Base-by-base conservation (phyloP, 768 basidiomycete species). In the Fistulinella prunicolor region DNA sequence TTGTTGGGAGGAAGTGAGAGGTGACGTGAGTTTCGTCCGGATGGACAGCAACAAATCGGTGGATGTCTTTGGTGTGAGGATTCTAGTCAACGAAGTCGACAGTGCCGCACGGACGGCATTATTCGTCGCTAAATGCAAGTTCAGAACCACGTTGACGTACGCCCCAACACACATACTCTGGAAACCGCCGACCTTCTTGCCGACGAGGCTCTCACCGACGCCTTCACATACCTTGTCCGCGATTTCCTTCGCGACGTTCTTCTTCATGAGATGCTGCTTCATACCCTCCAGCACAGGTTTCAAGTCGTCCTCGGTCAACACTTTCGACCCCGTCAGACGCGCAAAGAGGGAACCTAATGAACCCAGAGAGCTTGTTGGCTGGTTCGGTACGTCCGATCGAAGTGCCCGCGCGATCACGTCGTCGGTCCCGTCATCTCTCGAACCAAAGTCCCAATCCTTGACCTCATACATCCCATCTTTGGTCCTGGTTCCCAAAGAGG, bases 221-320 rank as follows among this genome's bases (percentile, higher is more conserved):
- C 89, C 83, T 63, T 95, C 93, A 60, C 94, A 95, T 10, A 99
- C 82, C 66, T 94, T 92, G 52, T 94, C 92, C 12, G 94, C 78
- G 53, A 98, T 97, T 50, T 94, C 93, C 67, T 83, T 89, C 4
- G 96, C 96, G 5, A 99, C 96, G 60, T 99, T 99, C 76, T 98
- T 98, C 71, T 87, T 83, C 94, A 97, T 97, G 38, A 99, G 75
- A 68, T 97, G 95, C 51, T 94, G 91, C 66, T 95, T 94, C 94
- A 98, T 98, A 16, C 83, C 89, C 42, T 86, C 86, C 38, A 98
- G 65, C 1, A 95, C 89, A 8, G 95, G 95, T 56, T 81, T 80
- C 45, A 98, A 67, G 65, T 98, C 95, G 32, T 81, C 76, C 46
- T 89, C 79, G 1, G 86, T 87, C 46, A 99, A 71, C 2, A 83